Conservation (phyloP, 768 basidiomycete species). For the Cubamyces lactineus region DNA sequence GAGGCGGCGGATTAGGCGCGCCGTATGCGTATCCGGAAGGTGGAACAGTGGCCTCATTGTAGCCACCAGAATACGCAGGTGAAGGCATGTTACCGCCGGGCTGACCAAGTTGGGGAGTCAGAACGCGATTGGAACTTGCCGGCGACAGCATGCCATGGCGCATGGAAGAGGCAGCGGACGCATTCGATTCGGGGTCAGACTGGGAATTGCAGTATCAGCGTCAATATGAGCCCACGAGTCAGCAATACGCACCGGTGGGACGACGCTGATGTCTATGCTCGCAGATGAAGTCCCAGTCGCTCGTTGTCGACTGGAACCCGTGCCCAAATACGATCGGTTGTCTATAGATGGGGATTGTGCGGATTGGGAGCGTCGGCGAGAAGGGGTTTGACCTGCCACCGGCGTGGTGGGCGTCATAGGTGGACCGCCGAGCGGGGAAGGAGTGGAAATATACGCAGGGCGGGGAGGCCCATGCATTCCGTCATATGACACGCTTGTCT, state of each 20-base stretch:
- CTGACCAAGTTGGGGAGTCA: conserved; percentile 15
- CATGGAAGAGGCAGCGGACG: conserved; percentile 20
- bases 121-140: conserved; percentile 6
- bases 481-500: conserved; percentile 18
- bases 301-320: conserved; percentile 9
- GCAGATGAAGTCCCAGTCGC: conserved; percentile 18
- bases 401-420: conserved; percentile 2
- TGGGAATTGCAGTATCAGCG: conserved; percentile 2
- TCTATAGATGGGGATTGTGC: conserved; percentile 17
- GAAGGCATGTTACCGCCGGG: conserved; percentile 12
- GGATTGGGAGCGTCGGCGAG: conserved; percentile 21
- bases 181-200: conserved; percentile 29
- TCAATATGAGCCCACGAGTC: not conserved
- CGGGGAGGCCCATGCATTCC: conserved; percentile 12
- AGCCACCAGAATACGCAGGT: conserved; percentile 15
- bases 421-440: conserved; percentile 19
- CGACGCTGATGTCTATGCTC: conserved; percentile 26
- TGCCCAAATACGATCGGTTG: conserved; percentile 15
- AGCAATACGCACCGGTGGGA: conserved; percentile 30
- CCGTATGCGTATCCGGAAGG: conserved; percentile 6
- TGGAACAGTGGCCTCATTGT: not conserved
- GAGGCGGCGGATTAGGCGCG: not conserved
- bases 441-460: conserved; percentile 17
- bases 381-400: conserved; percentile 3
- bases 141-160: conserved; percentile 29